A percentile compares a stretch with the other conserved stretches of the same genome.
phyloP scores from a whole-genome alignment of 345 rosid species.

The Aethionema arabicum region DNA sequence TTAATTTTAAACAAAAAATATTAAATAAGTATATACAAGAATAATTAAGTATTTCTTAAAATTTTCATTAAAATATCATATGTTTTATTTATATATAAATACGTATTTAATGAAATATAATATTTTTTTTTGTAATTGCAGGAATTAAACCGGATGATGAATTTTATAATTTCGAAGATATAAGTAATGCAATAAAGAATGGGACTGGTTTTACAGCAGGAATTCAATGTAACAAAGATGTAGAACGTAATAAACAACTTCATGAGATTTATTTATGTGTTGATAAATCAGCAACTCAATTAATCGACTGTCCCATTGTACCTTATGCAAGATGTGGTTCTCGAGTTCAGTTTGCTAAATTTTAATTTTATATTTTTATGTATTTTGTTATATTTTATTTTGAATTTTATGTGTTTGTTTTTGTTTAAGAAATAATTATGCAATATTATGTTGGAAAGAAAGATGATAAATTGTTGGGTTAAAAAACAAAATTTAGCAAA shows the following conservation, averaged over 20 bases:
- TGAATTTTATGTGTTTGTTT: background rate
- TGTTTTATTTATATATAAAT: background rate
- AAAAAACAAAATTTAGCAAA: too few relatives aligned
- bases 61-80: too few relatives aligned
- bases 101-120: background rate
- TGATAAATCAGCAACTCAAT: slow-evolving; percentile 58
- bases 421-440: background rate
- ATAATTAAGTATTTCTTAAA: too few relatives aligned
- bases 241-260: slow-evolving; percentile 49
- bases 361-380: slow-evolving; percentile 29
- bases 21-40: too few relatives aligned
- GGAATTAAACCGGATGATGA: slow-evolving; percentile 65
- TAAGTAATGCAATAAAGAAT: slow-evolving; percentile 49
- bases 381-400: background rate
- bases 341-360: slow-evolving; percentile 57
- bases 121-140: background rate
- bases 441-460: too few relatives aligned
- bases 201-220: slow-evolving; percentile 53
- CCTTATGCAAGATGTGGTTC: slow-evolving; percentile 50
- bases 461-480: too few relatives aligned
- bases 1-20: too few relatives aligned
- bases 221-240: slow-evolving; percentile 61
- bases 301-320: slow-evolving; percentile 60
- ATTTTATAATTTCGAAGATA: slow-evolving; percentile 43
- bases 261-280: slow-evolving; percentile 62